Conservation (phyloP, 352 stramenopile genomes). For the Phytophthora hybrid region DNA sequence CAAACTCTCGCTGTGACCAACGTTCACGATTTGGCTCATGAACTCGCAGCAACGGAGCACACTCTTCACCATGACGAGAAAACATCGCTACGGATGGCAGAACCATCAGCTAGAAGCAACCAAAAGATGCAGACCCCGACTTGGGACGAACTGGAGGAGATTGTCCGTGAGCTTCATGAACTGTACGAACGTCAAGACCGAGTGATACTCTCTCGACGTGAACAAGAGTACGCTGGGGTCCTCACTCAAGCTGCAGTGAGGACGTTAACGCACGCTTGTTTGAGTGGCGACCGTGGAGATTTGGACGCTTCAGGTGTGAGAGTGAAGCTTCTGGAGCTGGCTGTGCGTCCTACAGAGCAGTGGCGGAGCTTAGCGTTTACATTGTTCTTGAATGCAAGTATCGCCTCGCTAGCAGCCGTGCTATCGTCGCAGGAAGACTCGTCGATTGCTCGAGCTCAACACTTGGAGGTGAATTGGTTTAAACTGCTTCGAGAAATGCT, state of each 20-base stretch:
- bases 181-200: constrained; percentile 29
- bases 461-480: constrained; percentile 47
- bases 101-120: constrained; percentile 9
- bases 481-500: constrained; percentile 59
- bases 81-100: no score
- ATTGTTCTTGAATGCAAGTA: constrained; percentile 41
- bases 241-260: constrained; percentile 36
- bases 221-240: constrained; percentile 36
- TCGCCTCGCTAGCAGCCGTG: constrained; percentile 28
- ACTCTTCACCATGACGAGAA: constrained; percentile 19
- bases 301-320: constrained; percentile 32
- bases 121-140: constrained; percentile 14
- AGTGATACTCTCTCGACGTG: constrained; percentile 20
- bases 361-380: constrained; percentile 54
- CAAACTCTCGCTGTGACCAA: constrained; percentile 47
- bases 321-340: constrained; percentile 54
- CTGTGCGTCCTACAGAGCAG: constrained; percentile 43
- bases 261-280: constrained; percentile 27
- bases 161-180: constrained; percentile 47
- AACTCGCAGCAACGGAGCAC: constrained; percentile 36
- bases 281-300: constrained; percentile 23
- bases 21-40: constrained; percentile 23
- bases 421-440: constrained; percentile 23
- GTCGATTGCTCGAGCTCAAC: constrained; percentile 3
- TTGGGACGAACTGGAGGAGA: constrained; percentile 45